Conservation (phyloP, 2,329 filamentous ascomycete species). For the Sporothrix pallida region DNA sequence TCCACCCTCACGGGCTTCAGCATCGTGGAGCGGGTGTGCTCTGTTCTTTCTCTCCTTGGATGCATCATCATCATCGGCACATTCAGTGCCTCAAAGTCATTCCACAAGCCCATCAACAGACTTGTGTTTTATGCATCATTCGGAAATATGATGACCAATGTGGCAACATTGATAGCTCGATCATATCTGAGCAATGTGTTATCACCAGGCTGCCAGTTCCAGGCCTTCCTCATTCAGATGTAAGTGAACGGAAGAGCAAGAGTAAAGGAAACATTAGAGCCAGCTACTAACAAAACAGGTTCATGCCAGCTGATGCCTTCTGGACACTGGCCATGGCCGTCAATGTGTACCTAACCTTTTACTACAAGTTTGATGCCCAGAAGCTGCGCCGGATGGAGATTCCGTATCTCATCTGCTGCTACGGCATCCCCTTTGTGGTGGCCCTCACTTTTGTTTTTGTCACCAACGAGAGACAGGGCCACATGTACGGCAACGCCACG, state of each 20-base stretch:
- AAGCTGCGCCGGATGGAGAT: conserved; percentile 71
- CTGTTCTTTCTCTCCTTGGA: conserved; percentile 72
- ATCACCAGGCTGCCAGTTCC: conserved; percentile 69
- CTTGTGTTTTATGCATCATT: conserved; percentile 84
- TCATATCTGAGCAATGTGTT: conserved; percentile 58
- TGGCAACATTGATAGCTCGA: conserved; percentile 75
- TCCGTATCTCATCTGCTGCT: conserved; percentile 71
- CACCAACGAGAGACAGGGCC: conserved; percentile 52
- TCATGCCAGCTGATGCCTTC: conserved; percentile 75
- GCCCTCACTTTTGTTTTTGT: conserved; percentile 72
- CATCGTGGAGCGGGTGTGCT: conserved; percentile 70
- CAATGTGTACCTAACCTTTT: conserved; percentile 84
- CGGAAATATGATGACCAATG: conserved; percentile 78
- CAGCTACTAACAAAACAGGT: conserved; percentile 57
- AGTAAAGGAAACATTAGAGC: background rate
- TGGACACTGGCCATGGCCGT: conserved; percentile 84
- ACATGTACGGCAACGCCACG: conserved; percentile 74
- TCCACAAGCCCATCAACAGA: conserved; percentile 86
- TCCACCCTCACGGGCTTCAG: conserved; percentile 61
- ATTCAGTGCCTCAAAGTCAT: conserved; percentile 69
- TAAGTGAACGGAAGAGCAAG: conserved; percentile 50
- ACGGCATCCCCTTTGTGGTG: conserved; percentile 74
- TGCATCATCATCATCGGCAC: conserved; percentile 74
- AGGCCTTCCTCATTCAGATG: conserved; percentile 84
- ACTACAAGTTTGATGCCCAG: conserved; percentile 70